These are phyloP conservation scores for Neocatenulostroma microsporum DNA, from an alignment of 2,329 filamentous ascomycete genomes.

Conservation along the genomic window DNA sequence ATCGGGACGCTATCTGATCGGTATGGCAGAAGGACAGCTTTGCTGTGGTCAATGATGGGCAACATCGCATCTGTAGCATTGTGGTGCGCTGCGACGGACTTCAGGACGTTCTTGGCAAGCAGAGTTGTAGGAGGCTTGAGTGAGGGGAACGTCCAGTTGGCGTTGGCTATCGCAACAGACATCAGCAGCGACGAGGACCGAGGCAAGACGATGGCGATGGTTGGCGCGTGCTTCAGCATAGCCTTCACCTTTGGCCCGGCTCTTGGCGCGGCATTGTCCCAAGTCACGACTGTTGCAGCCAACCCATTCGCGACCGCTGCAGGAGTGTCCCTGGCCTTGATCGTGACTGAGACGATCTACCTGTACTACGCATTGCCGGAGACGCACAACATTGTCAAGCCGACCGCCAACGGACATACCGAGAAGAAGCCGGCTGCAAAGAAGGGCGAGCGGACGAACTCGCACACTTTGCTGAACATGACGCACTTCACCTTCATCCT, in stretches of 20 bases:
- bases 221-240: conserved; percentile 92
- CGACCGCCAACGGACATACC: conserved; percentile 19
- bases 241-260: conserved; percentile 96
- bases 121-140: conserved; percentile 86
- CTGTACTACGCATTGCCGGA: conserved; percentile 80
- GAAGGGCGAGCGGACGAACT: conserved; percentile 60
- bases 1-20: conserved; percentile 84
- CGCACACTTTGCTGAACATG: conserved; percentile 70
- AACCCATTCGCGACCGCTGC: conserved; percentile 95
- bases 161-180: conserved; percentile 92
- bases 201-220: conserved; percentile 89
- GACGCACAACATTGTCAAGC: conserved; percentile 51
- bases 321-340: conserved; percentile 74
- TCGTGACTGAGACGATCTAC: conserved; percentile 81
- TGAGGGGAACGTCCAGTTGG: conserved; percentile 93
- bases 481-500: conserved; percentile 87
- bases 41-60: conserved; percentile 84
- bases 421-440: conserved; percentile 19
- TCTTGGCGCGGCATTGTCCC: conserved; percentile 77
- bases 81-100: conserved; percentile 90
- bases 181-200: conserved; percentile 80
- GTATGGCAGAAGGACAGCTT: conserved; percentile 76
- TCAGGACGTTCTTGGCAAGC: conserved; percentile 91
- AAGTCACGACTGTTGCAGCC: conserved; percentile 65
- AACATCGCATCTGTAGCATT: conserved; percentile 90